These are phyloP conservation scores for Amylostereum areolatum DNA, from an alignment of 1,284 basidiomycete species.

Conservation along the genomic window DNA sequence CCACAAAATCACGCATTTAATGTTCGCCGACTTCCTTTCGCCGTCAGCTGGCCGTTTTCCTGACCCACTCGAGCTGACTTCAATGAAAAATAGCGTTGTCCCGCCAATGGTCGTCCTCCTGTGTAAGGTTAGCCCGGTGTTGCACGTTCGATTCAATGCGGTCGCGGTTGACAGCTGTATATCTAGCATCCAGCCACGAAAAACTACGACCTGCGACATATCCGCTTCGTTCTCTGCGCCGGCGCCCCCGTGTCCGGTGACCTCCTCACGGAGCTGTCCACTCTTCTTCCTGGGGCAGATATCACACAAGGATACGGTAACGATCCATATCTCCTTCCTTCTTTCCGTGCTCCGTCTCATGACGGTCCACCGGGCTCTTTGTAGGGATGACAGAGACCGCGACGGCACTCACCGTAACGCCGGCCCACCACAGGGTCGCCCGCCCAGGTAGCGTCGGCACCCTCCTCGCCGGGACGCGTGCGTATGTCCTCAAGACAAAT, in stretches of 20 bases:
- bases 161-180: no score
- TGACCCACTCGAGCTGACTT: no score
- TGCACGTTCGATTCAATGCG: no score
- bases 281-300: conserved; percentile 49
- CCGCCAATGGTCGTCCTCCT: conserved; percentile 56
- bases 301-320: conserved; percentile 66
- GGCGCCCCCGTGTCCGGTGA: conserved; percentile 73
- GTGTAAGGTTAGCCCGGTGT: no score
- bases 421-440: conserved; percentile 18
- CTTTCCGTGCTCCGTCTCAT: conserved; percentile 6
- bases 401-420: conserved; percentile 34
- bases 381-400: conserved; percentile 41
- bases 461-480: conserved; percentile 30
- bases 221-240: conserved; percentile 59
- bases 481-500: conserved; percentile 33
- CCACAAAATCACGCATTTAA: conserved; percentile 14
- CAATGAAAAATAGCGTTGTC: conserved; percentile 41
- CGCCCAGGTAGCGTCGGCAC: conserved; percentile 31
- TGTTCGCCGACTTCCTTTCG: no score
- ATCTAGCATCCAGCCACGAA: conserved; percentile 58
- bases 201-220: conserved; percentile 57
- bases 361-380: conserved; percentile 1
- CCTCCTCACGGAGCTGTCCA: conserved; percentile 47
- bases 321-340: not conserved
- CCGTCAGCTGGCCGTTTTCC: no score